Evolutionary conservation across 306 rosid species (phyloP), one percentile per base, ranked within the genome.

Genomic region (Dryas octopetala): DNA sequence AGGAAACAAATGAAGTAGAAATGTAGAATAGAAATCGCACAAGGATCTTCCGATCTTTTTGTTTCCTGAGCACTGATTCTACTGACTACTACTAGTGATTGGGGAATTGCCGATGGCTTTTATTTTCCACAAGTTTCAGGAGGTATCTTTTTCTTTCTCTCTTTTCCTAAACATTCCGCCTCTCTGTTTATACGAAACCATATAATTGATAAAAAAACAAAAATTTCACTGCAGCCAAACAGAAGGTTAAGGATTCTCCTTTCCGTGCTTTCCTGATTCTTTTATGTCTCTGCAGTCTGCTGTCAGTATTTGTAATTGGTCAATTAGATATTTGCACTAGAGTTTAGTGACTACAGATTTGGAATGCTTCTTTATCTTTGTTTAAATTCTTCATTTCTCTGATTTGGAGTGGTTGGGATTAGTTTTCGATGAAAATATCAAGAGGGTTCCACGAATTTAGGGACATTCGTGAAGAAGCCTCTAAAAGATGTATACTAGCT

Each of bases 81-180:
- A 7, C 32, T 8, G 32, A 55, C 28, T 52, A 66, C 38, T 46
- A 66, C 40, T 32, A 17, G 70, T 9, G 15, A 51, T 62, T 7
- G 41, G 43, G 13, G n/a, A 26, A 45, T 23, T 47, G 23, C 23
- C 53, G 0, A 2, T 90, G 97, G 96, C 93, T 45, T 86, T 88
- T 80, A 84, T 94, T 23, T 93, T 93, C 79, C 86, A 86, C 64
- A 91, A 88, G 80, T 91, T 91, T 81, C 98, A 91, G 84, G 96
- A 91, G 93, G 97, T 26, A 66, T 74, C 63, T 78, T 76, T 58
- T 17, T 78, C 78, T 58, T 17, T 73, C 73, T 62, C 68, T 44
- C 54, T 46, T 14, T 52, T 57, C 66, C 13, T 54, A 43, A 19
- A n/a, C 17, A 69, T 70, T 13, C 53, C 71, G 43, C 48, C 16